Evolutionary conservation across 495 filamentous ascomycete species (phyloP).

Genomic region (Entonaema liquescens): DNA sequence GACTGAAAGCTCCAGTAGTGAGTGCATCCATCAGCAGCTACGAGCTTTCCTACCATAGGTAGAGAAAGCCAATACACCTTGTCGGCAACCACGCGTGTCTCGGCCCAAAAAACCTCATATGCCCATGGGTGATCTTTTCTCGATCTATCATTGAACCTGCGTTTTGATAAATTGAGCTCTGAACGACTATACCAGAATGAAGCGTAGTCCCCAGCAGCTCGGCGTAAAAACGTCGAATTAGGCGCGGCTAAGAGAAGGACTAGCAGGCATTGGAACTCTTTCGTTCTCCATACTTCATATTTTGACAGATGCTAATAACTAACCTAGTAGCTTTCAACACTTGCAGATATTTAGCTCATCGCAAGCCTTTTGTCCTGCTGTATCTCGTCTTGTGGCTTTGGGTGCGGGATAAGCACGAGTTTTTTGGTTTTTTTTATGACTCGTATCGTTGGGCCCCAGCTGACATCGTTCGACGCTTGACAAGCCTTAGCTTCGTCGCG

Average conservation of each 20-base stretch:
- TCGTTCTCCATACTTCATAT: not conserved
- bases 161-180: not conserved
- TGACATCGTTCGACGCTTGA: not conserved
- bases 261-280: not conserved
- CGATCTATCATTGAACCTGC: not conserved
- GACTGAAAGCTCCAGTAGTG: slow-evolving; percentile 30
- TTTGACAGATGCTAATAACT: not conserved
- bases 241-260: not conserved
- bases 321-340: not conserved
- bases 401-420: not conserved
- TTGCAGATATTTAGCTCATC: not conserved
- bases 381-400: not conserved
- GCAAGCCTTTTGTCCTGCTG: not conserved
- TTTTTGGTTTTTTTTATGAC: no score
- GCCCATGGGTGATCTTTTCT: not conserved
- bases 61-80: no score
- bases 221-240: not conserved
- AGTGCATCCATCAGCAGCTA: slow-evolving; percentile 3
- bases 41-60: no score
- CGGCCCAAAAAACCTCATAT: slow-evolving; percentile 7
- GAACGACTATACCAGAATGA: not conserved
- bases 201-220: not conserved
- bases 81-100: slow-evolving; percentile 4
- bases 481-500: not conserved
- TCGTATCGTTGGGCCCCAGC: not conserved